Evolutionary conservation across 352 stramenopile genomes (phyloP), one percentile per base, ranked within the genome.

Genomic region (Pythium folliculosum): DNA sequence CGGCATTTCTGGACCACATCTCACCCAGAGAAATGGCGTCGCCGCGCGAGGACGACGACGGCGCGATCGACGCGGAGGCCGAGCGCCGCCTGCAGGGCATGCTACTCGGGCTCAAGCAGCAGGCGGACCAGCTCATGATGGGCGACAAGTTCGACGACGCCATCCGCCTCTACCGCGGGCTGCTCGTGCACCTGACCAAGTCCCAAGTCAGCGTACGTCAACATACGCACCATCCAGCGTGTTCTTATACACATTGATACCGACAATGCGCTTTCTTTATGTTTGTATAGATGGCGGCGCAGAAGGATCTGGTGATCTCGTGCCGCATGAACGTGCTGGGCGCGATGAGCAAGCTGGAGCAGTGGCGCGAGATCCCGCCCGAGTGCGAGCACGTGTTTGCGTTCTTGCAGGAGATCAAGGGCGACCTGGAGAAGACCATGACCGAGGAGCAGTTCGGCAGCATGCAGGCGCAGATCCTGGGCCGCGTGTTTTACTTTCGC

Each of bases 261-360:
- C 5, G 27, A 32, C 27, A 2, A 32, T 32, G 27, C 27, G 27
- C 27, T 32, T 67, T 65, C 19, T 35, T n/a, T 60, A 19, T 48
- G n/a, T 54, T 27, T 19, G 17, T 65, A 44, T 69, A 86, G 75
- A 75, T 84, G 53, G 65, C 80, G 43, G 62, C 67, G 21, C 70
- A 90, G 51, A 77, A 70, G 35, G 75, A 90, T 23, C 55, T 90
- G 50, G 83, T 89, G 23, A 61, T 92, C 40, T 90, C 84, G 44
- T 92, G 84, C 55, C 80, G 70, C 48, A 89, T 90, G 80, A 92
- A 92, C 48, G 68, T 85, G 19, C 70, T 90, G 5, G 80, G 75
- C 8, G 75, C 71, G 23, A 75, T 89, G 63, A 82, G 73, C 71
- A 88, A 90, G 61, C 69, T 84, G 45, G 73, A 84, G 32, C 70